These are phyloP conservation scores for Ramularia collo-cygni DNA, from an alignment of 2,329 filamentous ascomycete genomes.

Conservation along the genomic window DNA sequence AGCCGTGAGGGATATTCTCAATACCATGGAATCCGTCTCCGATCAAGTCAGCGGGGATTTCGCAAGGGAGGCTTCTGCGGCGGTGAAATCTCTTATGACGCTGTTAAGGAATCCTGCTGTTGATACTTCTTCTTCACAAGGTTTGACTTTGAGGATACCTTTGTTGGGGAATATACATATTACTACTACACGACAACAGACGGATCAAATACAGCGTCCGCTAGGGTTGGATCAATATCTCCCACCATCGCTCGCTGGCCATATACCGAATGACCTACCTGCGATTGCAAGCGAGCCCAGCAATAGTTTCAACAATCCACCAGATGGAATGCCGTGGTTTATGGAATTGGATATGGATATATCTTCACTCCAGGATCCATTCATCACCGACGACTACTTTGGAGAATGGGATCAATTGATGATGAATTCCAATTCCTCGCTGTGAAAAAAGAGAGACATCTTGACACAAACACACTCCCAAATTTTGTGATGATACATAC, in stretches of 20 bases:
- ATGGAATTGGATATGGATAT: slow-evolving; percentile 18
- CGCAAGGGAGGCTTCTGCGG: slow-evolving; percentile 15
- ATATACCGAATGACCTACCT: no score
- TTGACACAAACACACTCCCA: no score
- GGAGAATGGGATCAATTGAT: slow-evolving; percentile 12
- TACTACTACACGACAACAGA: slow-evolving; percentile 5
- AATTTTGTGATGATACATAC: no score
- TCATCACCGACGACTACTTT: slow-evolving; percentile 10
- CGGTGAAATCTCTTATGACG: slow-evolving; percentile 14
- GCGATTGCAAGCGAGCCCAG: no score
- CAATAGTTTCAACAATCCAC: background rate
- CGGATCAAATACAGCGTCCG: no score
- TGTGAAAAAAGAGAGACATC: background rate
- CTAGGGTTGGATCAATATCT: no score
- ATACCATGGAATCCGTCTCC: slow-evolving; percentile 15
- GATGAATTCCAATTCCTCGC: background rate
- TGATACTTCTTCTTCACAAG: slow-evolving; percentile 3
- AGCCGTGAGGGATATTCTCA: slow-evolving; percentile 13
- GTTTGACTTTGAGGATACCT: slow-evolving; percentile 13
- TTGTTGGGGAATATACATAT: slow-evolving; percentile 19
- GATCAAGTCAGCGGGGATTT: slow-evolving; percentile 16
- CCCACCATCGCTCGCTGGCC: no score
- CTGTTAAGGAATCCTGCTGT: slow-evolving; percentile 10
- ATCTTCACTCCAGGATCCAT: slow-evolving; percentile 15
- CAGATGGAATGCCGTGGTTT: slow-evolving; percentile 11